Evolutionary conservation across 176 grass and related monocot genomes (phyloP), one percentile per base, ranked within the genome.

Genomic region (Elymus sibiricus): DNA sequence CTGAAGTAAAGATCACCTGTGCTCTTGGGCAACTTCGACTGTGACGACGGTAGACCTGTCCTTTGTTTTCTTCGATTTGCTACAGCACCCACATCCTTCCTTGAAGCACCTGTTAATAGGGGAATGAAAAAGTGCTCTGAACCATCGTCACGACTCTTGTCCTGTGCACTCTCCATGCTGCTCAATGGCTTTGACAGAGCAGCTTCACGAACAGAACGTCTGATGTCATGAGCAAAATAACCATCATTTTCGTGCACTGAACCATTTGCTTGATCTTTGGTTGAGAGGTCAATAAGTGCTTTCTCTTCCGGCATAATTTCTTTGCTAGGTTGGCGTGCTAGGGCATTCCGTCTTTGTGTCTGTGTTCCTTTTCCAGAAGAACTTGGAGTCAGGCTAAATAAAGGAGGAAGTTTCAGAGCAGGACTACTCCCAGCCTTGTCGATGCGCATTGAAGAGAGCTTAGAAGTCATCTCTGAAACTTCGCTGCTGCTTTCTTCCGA

Each of bases 51-150:
- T 42, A 91, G 83, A 84, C 74, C 71, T 68, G 85, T 77, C 68
- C 38, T 89, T 73, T 91, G 90, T 84, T 94, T 97, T 76, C 83
- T 86, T 56, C 66, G 65, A 90, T 93, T 91, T 42, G 75, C 62
- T 25, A 69, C 62, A 11, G 80, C 81, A 91, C 90, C 87, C 70
- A 92, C 75, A 75, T 92, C 92, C 53, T 93, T 92, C 74, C 66
- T 86, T 58, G 92, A 74, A 77, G 56, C 60, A 78, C 44, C 74
- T 82, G 90, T 79, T 59, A 89, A 90, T 2, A 97, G 21, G 4
- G 97, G 94, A 82, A 94, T 91, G 83, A 97, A 99, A 84, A 97
- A 99, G 80, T 99, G 93, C 80, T 94, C 86, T 40, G 97, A 92
- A 74, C 74, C 86, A 77, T 99, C 90, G 39, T 89, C 92, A 35